Base-by-base conservation (phyloP, 306 rosid genomes). In the Vicia villosa region DNA sequence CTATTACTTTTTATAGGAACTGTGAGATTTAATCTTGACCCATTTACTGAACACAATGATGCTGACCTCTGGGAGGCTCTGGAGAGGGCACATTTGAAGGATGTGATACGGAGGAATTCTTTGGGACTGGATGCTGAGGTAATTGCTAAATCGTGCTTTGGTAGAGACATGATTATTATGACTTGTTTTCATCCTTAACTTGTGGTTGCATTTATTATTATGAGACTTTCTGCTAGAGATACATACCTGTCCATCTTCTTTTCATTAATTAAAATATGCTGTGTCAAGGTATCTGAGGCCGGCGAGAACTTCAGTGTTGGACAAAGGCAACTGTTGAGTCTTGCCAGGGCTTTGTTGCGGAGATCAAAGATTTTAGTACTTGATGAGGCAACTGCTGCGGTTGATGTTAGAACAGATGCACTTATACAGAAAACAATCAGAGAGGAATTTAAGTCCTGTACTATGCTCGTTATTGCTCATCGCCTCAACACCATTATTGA, bases 231-330 rank as follows among this genome's bases (percentile, higher is more conserved):
- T 59, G 38, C 20, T 8, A 16, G 75, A 26, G 75, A 56, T 57
- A 28, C 19, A 36, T 20, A 19, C 47, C 34, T 17, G 60, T 12
- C 34, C 24, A 20, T 19, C 37, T 56, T 40, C 54, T 66, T 52
- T 60, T 74, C 14, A 74, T 74, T 55, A 59, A 63, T 62, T 15
- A 52, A 70, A 40, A 7, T 75, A 59, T 73, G 40, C 10, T 72
- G 59, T 83, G 63, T 79, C 58, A 72, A 93, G 98, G 96, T 90
- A 45, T 86, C 86, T 5, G 97, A 94, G 75, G 92, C 95, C 10
- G 97, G 97, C 1, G 97, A 94, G 74, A 94, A 94, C 76, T 94
- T 90, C 82, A 94, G 98, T 63, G 97, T 94, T 78, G 98, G 98
- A 73, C 97, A 90, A 81, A 84, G 96, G 79, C 98, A 94, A 63